These are phyloP conservation scores for Calonectria hongkongensis DNA, from an alignment of 2,329 filamentous ascomycete species.

Conservation along the genomic window DNA sequence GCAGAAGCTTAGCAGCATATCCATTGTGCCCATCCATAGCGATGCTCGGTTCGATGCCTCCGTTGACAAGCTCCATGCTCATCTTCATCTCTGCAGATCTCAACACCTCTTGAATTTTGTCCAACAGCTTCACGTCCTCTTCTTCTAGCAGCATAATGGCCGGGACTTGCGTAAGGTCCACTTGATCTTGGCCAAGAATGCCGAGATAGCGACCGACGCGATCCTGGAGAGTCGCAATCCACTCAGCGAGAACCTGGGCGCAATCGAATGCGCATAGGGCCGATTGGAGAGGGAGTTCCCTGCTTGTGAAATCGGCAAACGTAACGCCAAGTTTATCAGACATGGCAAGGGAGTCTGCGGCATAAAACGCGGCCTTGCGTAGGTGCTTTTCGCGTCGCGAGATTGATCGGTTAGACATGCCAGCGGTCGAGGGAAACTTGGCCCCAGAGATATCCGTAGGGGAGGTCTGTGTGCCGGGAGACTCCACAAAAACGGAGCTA, in stretches of 20 bases:
- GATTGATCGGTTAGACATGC: conserved; percentile 65
- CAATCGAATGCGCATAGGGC: conserved; percentile 96
- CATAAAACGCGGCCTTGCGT: conserved; percentile 95
- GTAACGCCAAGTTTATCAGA: conserved; percentile 90
- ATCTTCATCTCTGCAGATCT: conserved; percentile 87
- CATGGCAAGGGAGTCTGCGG: conserved; percentile 92
- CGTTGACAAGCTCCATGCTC: conserved; percentile 70
- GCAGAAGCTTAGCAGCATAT: conserved; percentile 88
- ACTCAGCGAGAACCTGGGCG: conserved; percentile 94
- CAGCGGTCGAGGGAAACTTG: conserved; percentile 58
- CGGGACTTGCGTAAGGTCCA: conserved; percentile 87
- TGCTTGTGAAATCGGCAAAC: conserved; percentile 87
- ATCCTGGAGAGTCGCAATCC: conserved; percentile 94
- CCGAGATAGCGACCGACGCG: conserved; percentile 93
- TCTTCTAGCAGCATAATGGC: conserved; percentile 93
- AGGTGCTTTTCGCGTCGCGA: conserved; percentile 90
- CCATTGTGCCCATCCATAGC: conserved; percentile 79
- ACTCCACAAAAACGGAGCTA: conserved; percentile 70
- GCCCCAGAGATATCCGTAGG: conserved; percentile 67
- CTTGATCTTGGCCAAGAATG: conserved; percentile 87
- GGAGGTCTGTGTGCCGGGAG: conserved; percentile 69
- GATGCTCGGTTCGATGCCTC: conserved; percentile 72
- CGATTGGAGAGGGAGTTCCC: conserved; percentile 91
- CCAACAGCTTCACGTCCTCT: conserved; percentile 89
- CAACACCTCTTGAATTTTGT: conserved; percentile 88